Evolutionary conservation across 805 yeast species (phyloP), one percentile per base, ranked within the genome.

Genomic region (Metschnikowia arizonensis): DNA sequence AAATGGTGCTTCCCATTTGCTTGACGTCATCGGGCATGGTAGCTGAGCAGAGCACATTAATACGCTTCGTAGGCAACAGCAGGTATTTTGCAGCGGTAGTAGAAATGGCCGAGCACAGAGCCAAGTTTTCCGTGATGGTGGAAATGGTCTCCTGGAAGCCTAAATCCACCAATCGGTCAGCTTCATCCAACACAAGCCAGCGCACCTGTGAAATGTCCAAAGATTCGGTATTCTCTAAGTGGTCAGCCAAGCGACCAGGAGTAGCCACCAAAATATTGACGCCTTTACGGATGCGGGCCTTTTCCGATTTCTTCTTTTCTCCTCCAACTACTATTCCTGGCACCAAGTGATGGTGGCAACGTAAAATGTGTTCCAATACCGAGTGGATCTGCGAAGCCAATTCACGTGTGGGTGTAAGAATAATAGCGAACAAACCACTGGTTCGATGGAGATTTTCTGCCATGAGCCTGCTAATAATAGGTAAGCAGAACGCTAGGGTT

Each of bases 261-360:
- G 99, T 93, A 10, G 95, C 97, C 33, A 93, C 95, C n/a, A 93
- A 74, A 28, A 93, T 82, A 63, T 93, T 93, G 28, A 90, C 95
- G 53, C 99, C 99, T 63, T 91, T 91, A 60, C 99, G 78, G 28
- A 93, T 67, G 57, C 99, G 72, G 1, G 98, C 97, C 74, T 93
- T 93, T 64, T 93, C 99, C 1, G 96, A 79, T 60, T 93, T 95
- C 64, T 91, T 91, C 77, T 91, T 90, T 62, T 93, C 99, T 50
- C 99, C 99, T 60, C 99, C 99, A 66, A 89, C 89, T 21, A 93
- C 95, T 33, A 90, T 79, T 32, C 98, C 96, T 0, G 99, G 97
- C 4, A 95, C 99, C 34, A 93, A 77, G 64, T 85, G 80, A 59
- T 87, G 95, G 61, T 91, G 84, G 59, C 90, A 80, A 45, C 85